Percentiles rank a stretch among this genome's conserved stretches.
Conservation (phyloP, 129 eudicot species). For the Centrapalus pauciflorus region DNA sequence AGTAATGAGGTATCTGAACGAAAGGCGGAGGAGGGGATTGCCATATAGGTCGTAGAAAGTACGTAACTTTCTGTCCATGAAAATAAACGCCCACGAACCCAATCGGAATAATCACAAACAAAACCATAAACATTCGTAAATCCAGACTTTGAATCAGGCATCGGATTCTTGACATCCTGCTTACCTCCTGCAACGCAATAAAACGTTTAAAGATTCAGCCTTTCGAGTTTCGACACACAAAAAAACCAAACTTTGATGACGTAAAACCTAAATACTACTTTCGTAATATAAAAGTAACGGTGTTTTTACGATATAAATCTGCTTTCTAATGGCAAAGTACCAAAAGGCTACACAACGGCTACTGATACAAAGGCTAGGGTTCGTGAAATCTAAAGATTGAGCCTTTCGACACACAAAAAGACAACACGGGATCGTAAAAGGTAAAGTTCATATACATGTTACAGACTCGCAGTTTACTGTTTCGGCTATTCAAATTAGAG, state of each 20-base stretch:
- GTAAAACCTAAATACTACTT: no score
- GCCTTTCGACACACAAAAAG: not conserved
- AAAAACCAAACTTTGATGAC: no score
- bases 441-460: not conserved
- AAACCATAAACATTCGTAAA: constrained; percentile 23
- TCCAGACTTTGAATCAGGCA: constrained; percentile 46
- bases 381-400: not conserved
- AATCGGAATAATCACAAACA: constrained; percentile 38
- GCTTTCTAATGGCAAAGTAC: no score
- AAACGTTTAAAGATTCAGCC: constrained; percentile 4
- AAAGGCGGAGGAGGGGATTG: constrained; percentile 58
- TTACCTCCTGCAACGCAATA: constrained; percentile 20
- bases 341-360: no score
- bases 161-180: constrained; percentile 38
- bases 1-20: constrained; percentile 43
- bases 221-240: constrained; percentile 8
- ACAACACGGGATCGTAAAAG: not conserved
- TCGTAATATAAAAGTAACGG: no score
- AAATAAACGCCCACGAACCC: constrained; percentile 27
- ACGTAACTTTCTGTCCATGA: constrained; percentile 57
- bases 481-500: no score
- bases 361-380: no score
- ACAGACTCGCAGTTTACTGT: no score
- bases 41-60: constrained; percentile 62
- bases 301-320: no score